Base-by-base conservation (phyloP, 352 stramenopile species). In the Elongisporangium prolatum region DNA sequence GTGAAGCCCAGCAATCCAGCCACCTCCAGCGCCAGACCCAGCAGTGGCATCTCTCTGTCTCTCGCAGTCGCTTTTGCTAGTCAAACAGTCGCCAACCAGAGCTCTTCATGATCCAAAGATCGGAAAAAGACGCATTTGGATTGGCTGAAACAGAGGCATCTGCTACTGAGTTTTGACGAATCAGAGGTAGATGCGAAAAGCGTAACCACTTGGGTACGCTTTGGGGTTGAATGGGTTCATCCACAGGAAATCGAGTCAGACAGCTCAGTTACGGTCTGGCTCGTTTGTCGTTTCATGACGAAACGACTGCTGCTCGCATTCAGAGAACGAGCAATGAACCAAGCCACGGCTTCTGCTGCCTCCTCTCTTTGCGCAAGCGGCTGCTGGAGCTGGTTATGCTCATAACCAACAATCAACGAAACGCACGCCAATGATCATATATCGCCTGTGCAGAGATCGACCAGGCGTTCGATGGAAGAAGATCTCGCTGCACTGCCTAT, bases 1-100 rank as follows among this genome's bases (percentile, higher is more conserved):
- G 75, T 83, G 65, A 88, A 81, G 40, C 69, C 73, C 17, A 89
- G 61, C 16, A 89, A 67, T 17, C 65, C 71, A 13, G 63, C 60
- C n/a, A 72, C 52, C 50, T 81, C 72, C 38, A 81, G 49, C 50
- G 84, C 54, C 52, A 70, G 60, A 57, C 60, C 54, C n/a, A 88
- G 61, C 10, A 84, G 40, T 7, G 63, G 57, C 77, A 88, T 88
- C 16, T 16, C 17, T 44, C 34, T 44, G 10, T 16, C 34, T 16
- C 34, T 44, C 34, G 4, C 28, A 9, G 28, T 40, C 28, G 11
- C 34, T 44, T n/a, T 44, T 44, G 34, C 10, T 16, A 17, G 34
- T 44, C 34, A 44, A 44, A 44, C 34, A 44, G 34, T 44, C 34
- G 34, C 34, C 34, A 44, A 44, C 3, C 8, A 13, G 34, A 44